Conservation (phyloP, 805 yeast genomes). For the Candida khao-thaluensis region DNA sequence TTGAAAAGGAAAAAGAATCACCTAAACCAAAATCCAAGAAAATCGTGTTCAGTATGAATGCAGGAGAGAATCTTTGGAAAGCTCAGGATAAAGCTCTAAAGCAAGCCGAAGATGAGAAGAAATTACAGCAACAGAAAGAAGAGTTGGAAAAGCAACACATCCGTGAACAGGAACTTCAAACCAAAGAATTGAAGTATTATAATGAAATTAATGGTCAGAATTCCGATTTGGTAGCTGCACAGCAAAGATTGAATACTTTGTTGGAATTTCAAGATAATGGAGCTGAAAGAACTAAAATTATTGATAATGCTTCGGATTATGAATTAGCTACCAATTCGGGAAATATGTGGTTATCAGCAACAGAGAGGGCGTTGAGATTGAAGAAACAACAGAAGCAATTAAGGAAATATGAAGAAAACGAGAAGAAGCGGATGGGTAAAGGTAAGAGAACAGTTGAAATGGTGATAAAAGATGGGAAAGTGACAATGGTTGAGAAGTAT, state of each 20-base stretch:
- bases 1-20: constrained; percentile 17
- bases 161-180: constrained; percentile 35
- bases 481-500: constrained; percentile 53
- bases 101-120: constrained; percentile 48
- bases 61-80: constrained; percentile 63
- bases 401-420: constrained; percentile 60
- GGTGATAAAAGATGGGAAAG: constrained; percentile 79
- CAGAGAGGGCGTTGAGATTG: constrained; percentile 83
- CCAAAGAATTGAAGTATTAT: constrained; percentile 44
- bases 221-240: constrained; percentile 65
- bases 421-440: constrained; percentile 62
- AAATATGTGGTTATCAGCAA: constrained; percentile 80
- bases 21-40: constrained; percentile 36
- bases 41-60: constrained; percentile 52
- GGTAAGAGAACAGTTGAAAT: constrained; percentile 75
- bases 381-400: constrained; percentile 80
- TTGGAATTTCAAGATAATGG: constrained; percentile 82
- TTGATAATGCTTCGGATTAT: constrained; percentile 90
- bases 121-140: constrained; percentile 22
- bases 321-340: constrained; percentile 54
- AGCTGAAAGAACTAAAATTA: constrained; percentile 85
- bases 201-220: constrained; percentile 43
- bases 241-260: constrained; percentile 67
- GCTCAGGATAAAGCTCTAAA: constrained; percentile 67
- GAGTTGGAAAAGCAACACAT: constrained; percentile 19